Base-by-base conservation (phyloP, 768 basidiomycete species). In the Tylopilus sp. region DNA sequence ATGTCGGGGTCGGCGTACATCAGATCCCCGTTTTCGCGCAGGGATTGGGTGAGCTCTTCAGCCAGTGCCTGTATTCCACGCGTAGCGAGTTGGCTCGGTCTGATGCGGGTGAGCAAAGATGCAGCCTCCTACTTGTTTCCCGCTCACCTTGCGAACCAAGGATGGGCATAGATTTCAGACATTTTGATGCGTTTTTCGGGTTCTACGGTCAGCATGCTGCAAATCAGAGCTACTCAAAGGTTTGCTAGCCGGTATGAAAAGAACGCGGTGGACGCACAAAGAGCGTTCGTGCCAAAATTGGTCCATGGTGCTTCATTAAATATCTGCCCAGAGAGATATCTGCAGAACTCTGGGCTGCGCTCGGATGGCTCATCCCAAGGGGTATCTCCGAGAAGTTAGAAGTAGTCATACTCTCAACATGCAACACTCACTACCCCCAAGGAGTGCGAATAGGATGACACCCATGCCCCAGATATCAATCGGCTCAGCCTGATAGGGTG, bases 401-500 rank as follows among this genome's bases (percentile, higher is more conserved):
- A 42, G 7, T 9, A 12, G 12, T 12, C 6, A 16, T 28, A 30
- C 4, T 22, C 8, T n/a, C 16, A 9, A 31, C 3, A 25, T 13
- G 21, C 1, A 40, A 67, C 6, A 77, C 86, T 31, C 66, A 96
- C 96, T 98, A 43, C 97, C 97, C 9, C 80, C 86, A 0, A 98
- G 76, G 42, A 99, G 74, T 0, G 96, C 90, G 66, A 90, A 98
- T 1, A 99, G 74, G 42, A 99, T 96, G 25, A 98, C 89, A 1
- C 97, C 97, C 37, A 91, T 82, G 0, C 93, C 93, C 97, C 97
- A 99, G 10, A 92, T 84, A 66, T 99, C 97, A 22, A 98, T 82
- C 0, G 97, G 94, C 53, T 97, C 92, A 2, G 94, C 97, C 14
- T 83, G 69, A 70, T 98, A 99, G 0, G 89, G 80, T 11, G 67